Base-by-base conservation (phyloP, 164 flowering plant genomes). In the Pachysandra terminalis region DNA sequence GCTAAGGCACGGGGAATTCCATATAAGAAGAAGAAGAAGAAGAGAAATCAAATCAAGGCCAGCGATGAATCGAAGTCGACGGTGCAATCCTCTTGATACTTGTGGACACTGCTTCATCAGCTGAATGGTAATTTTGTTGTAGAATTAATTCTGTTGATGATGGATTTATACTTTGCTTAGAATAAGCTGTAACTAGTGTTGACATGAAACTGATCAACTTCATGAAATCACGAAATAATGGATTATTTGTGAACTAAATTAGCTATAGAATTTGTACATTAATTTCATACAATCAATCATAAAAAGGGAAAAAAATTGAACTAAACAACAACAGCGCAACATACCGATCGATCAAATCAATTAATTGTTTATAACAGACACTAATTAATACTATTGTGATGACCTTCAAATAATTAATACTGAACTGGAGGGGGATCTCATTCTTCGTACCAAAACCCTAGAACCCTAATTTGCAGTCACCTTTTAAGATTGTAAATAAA, bases 1-100 rank as follows among this genome's bases (percentile, higher is more conserved):
- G 85, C 84, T 5, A 83, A 83, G 74, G 89, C 87, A 0, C 51
- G 89, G 16, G 89, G 89, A 17, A 79, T 85, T 15, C 84, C 87
- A 1, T 85, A 83, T 22, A 85, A 82, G 80, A 82, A 84, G 76
- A 82, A 80, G 56, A 84, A 84, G 82, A 84, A 79, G 80, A 82
- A 70, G 79, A 78, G 67, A 51, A 74, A 37, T 59, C 63, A 17
- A 19, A 21, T 67, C 26, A 75, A 66, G 64, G 9, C 71, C 7
- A 41, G 23, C 22, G 66, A 68, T 2, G 64, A 66, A 37, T 71
- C 79, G 1, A 72, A 53, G 21, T 57, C 65, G 10, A 21, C 21
- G 24, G 35, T 23, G 65, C 25, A 40, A 35, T 35, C 71, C 56
- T 58, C 70, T 41, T 67, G 70, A 67, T 26, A 24, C 59, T 61